Percentiles rank a stretch among this genome's conserved stretches.
phyloP scores from a whole-genome alignment of 2,329 filamentous ascomycete genomes.

The Dendrostoma leiphaemia region DNA sequence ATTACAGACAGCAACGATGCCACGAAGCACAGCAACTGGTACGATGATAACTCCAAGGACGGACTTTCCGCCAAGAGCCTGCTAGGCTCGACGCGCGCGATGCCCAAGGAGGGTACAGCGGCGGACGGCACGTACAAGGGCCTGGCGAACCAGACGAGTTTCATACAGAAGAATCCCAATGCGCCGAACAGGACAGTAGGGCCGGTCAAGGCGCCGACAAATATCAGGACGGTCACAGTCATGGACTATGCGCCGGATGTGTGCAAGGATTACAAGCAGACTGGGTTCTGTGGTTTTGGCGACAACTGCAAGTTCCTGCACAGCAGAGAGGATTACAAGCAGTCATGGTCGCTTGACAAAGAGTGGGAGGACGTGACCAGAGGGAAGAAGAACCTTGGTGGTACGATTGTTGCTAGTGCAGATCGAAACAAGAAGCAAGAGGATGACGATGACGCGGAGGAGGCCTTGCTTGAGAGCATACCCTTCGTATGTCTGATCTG shows the following conservation, averaged over 20 bases:
- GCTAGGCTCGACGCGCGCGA: constrained; percentile 53
- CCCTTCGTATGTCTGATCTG: constrained; percentile 91
- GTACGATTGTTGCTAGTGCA: constrained; percentile 61
- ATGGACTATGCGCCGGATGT: constrained; percentile 91
- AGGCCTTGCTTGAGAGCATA: constrained; percentile 75
- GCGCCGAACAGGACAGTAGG: constrained; percentile 70
- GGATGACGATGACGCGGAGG: constrained; percentile 54
- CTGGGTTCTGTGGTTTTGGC: constrained; percentile 61
- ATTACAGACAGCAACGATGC: constrained; percentile 77
- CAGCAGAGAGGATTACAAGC: constrained; percentile 74
- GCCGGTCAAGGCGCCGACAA: constrained; percentile 83
- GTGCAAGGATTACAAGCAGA: constrained; percentile 73
- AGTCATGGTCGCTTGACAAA: constrained; percentile 91
- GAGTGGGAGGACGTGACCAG: constrained; percentile 90
- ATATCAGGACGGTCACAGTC: constrained; percentile 85
- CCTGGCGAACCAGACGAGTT: constrained; percentile 67
- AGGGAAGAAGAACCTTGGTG: constrained; percentile 60
- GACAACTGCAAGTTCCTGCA: constrained; percentile 83
- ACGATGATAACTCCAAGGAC: constrained; percentile 66
- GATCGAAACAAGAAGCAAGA: constrained; percentile 40
- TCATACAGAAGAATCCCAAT: constrained; percentile 79
- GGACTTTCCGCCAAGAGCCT: constrained; percentile 50
- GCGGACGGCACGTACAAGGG: constrained; percentile 75
- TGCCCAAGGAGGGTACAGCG: constrained; percentile 29
- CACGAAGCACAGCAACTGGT: constrained; percentile 88